A percentile compares a stretch with the other conserved stretches of the same genome.
Evolutionary conservation across 2,329 filamentous ascomycete species (phyloP).

Genomic region (Orbilia javanica): DNA sequence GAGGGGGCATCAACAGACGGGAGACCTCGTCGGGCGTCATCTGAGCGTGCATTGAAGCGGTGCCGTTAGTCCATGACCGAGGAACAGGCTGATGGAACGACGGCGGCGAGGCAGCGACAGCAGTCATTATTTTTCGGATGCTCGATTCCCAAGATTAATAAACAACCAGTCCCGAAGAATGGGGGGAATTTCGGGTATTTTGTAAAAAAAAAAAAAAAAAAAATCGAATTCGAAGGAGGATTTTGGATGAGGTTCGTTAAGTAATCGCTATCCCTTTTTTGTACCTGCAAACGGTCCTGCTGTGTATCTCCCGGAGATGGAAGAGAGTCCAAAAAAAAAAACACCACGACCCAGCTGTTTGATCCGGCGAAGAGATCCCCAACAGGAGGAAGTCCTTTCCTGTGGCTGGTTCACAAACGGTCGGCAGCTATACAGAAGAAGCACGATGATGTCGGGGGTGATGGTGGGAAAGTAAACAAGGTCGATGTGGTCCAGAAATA

Average conservation of each 20-base stretch:
- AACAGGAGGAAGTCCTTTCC: not conserved
- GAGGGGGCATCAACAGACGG: slow-evolving; percentile 90
- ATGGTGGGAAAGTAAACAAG: not conserved
- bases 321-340: no score
- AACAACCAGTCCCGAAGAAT: no score
- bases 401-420: not conserved
- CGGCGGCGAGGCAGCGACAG: slow-evolving; percentile 58
- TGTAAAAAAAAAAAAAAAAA: no score
- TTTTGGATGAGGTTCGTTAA: not conserved
- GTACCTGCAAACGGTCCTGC: no score
- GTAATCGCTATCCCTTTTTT: slow-evolving; percentile 1
- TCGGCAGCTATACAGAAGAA: not conserved
- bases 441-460: slow-evolving; percentile 1
- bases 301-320: slow-evolving; percentile 28
- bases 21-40: slow-evolving; percentile 87
- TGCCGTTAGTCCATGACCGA: slow-evolving; percentile 56
- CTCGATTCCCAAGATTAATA: not conserved
- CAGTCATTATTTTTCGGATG: slow-evolving; percentile 56
- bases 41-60: slow-evolving; percentile 52
- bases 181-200: no score
- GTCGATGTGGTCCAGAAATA: slow-evolving; percentile 25
- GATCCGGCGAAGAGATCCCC: not conserved
- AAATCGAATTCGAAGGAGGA: no score
- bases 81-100: slow-evolving; percentile 57
- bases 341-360: not conserved